Evolutionary conservation across 2,329 filamentous ascomycete species (phyloP), one percentile per base, ranked within the genome.

Genomic region (Aspergillus brunneoviolaceus): DNA sequence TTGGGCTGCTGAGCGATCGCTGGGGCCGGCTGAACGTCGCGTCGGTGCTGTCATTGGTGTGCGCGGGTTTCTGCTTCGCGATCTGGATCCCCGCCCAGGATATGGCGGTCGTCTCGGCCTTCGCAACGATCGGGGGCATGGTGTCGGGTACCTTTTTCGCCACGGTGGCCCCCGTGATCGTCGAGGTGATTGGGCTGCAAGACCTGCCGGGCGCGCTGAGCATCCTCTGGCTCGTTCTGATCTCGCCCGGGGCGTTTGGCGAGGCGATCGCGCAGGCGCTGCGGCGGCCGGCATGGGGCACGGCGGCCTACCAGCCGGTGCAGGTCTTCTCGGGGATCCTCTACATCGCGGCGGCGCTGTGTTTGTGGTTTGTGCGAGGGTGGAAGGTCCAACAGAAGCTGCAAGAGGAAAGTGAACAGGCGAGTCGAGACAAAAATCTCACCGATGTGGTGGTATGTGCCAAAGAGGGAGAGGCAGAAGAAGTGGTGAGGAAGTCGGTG

Each of bases 1-100:
- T 87, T 3, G 87, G 87, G 0, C 83, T 85, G 60, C 81, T 84
- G 62, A 84, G 81, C 60, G 86, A 89, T 67, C 73, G 71, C 0
- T 76, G 84, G 27, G 86, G 86, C 0, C 75, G 85, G 1, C 78
- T 89, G 64, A 87, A 87, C 60, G 84, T 87, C 73, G 82, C 86
- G 3, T 23, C 58, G 9, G 11, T 33, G 6, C 27, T 55, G 9
- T 48, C 49, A 5, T 12, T 27, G n/a, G 10, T 57, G 2, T 57
- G 58, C 31, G 58, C 49, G 1, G 14, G 56, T 3, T 31, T 60
- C 21, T 60, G 58, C 21, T 39, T 80, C 61, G 77, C 72, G 0
- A 70, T 83, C 23, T 84, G 82, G 82, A 69, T 81, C 1, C 79
- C 79, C 3, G 76, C 79, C 3, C 73, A 67, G 2, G 73, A 69